phyloP scores from a whole-genome alignment of 768 basidiomycete genomes.

The Amanita muscaria region DNA sequence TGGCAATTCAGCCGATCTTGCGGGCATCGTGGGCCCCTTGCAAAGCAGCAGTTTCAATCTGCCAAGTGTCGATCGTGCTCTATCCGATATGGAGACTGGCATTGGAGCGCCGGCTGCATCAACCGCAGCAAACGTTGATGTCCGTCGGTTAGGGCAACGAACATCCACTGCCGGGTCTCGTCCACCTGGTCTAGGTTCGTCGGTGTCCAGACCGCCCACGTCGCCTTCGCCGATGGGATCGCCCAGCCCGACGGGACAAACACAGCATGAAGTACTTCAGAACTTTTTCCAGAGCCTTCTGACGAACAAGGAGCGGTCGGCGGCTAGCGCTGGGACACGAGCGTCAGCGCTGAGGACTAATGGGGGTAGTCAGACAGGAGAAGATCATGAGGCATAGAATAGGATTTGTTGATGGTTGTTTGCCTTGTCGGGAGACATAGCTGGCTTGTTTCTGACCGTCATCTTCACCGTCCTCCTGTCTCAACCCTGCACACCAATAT shows the following conservation, averaged over 20 bases:
- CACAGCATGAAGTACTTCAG: constrained; percentile 76
- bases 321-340: constrained; percentile 13
- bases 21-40: constrained; percentile 90
- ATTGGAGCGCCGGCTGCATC: constrained; percentile 24
- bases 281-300: constrained; percentile 83
- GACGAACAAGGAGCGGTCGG: constrained; percentile 54
- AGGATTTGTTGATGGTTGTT: constrained; percentile 29
- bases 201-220: constrained; percentile 27
- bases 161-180: constrained; percentile 29
- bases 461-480: not conserved
- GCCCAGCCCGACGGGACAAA: constrained; percentile 36
- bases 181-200: constrained; percentile 29
- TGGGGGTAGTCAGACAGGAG: constrained; percentile 7
- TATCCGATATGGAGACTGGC: constrained; percentile 80
- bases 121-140: constrained; percentile 16
- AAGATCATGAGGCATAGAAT: constrained; percentile 10
- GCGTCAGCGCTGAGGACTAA: constrained; percentile 21
- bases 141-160: constrained; percentile 22
- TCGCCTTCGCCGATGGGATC: constrained; percentile 27
- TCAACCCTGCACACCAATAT: not conserved
- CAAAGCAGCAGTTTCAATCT: constrained; percentile 79
- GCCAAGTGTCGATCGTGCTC: constrained; percentile 81
- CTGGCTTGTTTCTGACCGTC: constrained; percentile 15
- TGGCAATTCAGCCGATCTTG: constrained; percentile 45
- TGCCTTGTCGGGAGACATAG: constrained; percentile 12